phyloP scores from a whole-genome alignment of 345 rosid genomes.

The Pelargonium nanum region DNA sequence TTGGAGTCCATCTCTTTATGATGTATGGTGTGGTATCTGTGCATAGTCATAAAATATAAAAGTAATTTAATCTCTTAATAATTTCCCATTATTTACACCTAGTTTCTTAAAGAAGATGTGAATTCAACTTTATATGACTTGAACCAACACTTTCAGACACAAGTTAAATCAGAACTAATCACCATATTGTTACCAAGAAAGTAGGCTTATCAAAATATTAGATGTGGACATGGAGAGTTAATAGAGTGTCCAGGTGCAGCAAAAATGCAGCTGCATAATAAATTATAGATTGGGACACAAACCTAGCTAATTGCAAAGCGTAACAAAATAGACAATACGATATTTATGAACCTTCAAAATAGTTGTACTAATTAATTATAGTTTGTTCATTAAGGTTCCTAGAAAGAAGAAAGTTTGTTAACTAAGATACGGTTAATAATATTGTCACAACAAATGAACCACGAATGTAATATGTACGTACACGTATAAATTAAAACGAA shows the following conservation, averaged over 20 bases:
- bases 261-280: background rate
- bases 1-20: constrained; percentile 68
- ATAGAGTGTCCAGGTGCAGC: background rate
- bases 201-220: background rate
- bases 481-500: background rate
- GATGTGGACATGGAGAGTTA: background rate
- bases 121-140: no score
- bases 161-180: no score
- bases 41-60: background rate
- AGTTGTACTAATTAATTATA: no score
- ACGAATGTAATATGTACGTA: background rate
- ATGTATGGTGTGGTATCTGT: constrained; percentile 83
- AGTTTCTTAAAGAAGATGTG: no score
- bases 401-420: background rate
- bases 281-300: background rate
- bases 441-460: no score
- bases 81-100: no score
- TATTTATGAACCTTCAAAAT: no score
- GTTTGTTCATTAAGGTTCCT: background rate
- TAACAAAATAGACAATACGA: no score
- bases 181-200: no score
- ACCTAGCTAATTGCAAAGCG: no score
- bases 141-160: no score
- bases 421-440: background rate
- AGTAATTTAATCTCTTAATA: no score